phyloP scores from a whole-genome alignment of 306 rosid genomes.

The Cucurbita argyrosperma region DNA sequence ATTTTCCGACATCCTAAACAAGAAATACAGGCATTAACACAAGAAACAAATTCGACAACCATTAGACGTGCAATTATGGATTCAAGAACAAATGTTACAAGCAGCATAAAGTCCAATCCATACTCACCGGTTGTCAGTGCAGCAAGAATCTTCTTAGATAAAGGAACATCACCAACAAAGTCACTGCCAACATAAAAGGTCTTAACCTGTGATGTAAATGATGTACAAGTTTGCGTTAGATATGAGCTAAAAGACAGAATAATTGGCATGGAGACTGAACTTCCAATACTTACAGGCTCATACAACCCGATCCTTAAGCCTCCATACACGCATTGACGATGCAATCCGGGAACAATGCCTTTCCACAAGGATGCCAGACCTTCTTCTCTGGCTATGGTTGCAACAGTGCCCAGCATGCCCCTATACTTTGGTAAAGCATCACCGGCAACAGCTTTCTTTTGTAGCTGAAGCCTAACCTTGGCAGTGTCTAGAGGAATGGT shows the following conservation, averaged over 20 bases:
- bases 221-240: slow-evolving; percentile 9
- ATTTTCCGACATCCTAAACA: not conserved
- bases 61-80: not conserved
- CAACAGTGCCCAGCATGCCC: slow-evolving; percentile 89
- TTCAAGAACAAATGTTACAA: not conserved
- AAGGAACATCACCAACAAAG: slow-evolving; percentile 83
- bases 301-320: slow-evolving; percentile 87
- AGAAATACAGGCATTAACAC: not conserved
- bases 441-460: slow-evolving; percentile 54
- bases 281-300: slow-evolving; percentile 60
- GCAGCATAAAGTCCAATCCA: not conserved
- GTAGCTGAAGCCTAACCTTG: slow-evolving; percentile 95
- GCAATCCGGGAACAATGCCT: slow-evolving; percentile 89
- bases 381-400: slow-evolving; percentile 91
- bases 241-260: slow-evolving; percentile 2
- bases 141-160: slow-evolving; percentile 81
- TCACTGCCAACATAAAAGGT: slow-evolving; percentile 62
- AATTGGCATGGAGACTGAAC: slow-evolving; percentile 4
- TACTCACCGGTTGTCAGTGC: slow-evolving; percentile 78
- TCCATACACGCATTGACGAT: slow-evolving; percentile 81
- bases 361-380: slow-evolving; percentile 82
- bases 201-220: slow-evolving; percentile 50
- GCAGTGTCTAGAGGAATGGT: slow-evolving; percentile 97
- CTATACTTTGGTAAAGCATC: slow-evolving; percentile 72
- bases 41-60: not conserved